These are phyloP conservation scores for Solanum neorickii DNA, from an alignment of 257 asterid genomes.

Conservation along the genomic window DNA sequence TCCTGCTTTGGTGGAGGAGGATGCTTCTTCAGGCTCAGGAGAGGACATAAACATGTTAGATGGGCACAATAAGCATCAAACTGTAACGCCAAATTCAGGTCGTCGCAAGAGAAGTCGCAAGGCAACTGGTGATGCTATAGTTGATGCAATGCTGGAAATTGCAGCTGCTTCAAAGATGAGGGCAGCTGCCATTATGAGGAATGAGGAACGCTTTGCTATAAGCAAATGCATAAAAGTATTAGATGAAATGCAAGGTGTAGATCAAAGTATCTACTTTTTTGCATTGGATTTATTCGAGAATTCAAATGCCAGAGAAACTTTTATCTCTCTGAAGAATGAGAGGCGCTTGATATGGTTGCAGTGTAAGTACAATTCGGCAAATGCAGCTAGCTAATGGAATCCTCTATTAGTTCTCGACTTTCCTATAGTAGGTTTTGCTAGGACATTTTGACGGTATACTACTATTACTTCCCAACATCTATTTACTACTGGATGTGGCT, in stretches of 20 bases:
- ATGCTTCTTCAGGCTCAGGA: slow-evolving; percentile 80
- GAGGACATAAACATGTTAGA: slow-evolving; percentile 71
- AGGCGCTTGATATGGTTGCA: slow-evolving; percentile 72
- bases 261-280: slow-evolving; percentile 59
- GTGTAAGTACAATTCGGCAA: slow-evolving; percentile 56
- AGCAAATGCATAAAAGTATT: slow-evolving; percentile 76
- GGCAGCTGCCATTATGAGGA: slow-evolving; percentile 72
- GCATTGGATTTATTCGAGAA: slow-evolving; percentile 76
- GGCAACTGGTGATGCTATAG: slow-evolving; percentile 85
- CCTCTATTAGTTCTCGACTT: neutral
- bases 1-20: slow-evolving; percentile 60
- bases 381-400: slow-evolving; percentile 28
- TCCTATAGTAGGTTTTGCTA: neutral
- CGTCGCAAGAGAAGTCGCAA: slow-evolving; percentile 77
- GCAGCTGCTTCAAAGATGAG: slow-evolving; percentile 94
- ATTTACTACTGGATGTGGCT: neutral
- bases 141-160: slow-evolving; percentile 91
- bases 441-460: neutral
- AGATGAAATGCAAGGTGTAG: slow-evolving; percentile 79
- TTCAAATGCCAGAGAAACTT: slow-evolving; percentile 67
- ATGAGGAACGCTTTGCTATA: slow-evolving; percentile 70
- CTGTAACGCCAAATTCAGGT: slow-evolving; percentile 42
- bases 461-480: neutral
- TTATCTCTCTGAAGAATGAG: slow-evolving; percentile 57
- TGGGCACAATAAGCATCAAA: slow-evolving; percentile 48